These are phyloP conservation scores for Bothriochloa decipiens DNA, from an alignment of 176 grass and related monocot genomes.

Conservation along the genomic window DNA sequence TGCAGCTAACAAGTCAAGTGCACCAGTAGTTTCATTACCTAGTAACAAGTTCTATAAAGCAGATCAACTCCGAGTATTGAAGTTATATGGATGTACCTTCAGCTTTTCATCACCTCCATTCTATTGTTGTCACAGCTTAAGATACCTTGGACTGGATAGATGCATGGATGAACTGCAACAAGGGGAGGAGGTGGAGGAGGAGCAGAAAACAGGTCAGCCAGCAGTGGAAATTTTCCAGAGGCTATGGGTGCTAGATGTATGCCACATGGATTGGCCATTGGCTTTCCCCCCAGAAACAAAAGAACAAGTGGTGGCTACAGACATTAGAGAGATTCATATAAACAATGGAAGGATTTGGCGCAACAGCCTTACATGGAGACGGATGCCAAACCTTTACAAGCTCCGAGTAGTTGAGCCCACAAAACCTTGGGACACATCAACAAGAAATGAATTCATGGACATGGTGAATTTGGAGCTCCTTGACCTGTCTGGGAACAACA, in stretches of 20 bases:
- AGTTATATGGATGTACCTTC: not conserved
- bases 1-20: too few species aligned
- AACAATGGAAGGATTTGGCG: not conserved
- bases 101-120: slow-evolving; percentile 36
- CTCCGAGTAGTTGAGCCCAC: not conserved
- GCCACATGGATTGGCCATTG: not conserved
- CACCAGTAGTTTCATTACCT: not conserved
- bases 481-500: not conserved
- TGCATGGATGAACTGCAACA: not conserved
- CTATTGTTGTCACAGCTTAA: not conserved
- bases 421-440: not conserved
- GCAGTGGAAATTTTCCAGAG: not conserved
- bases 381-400: not conserved
- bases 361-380: not conserved
- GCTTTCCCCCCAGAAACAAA: not conserved
- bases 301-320: not conserved
- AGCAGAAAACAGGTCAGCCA: not conserved
- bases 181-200: not conserved
- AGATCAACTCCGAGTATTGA: not conserved
- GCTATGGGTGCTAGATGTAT: slow-evolving; percentile 29
- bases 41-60: not conserved
- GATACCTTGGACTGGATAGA: not conserved
- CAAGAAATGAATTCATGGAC: not conserved
- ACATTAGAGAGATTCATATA: slow-evolving; percentile 36
- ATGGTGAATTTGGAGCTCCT: slow-evolving; percentile 23